Base-by-base conservation (phyloP, 1,284 basidiomycete genomes). In the Apiotrichum domesticum region DNA sequence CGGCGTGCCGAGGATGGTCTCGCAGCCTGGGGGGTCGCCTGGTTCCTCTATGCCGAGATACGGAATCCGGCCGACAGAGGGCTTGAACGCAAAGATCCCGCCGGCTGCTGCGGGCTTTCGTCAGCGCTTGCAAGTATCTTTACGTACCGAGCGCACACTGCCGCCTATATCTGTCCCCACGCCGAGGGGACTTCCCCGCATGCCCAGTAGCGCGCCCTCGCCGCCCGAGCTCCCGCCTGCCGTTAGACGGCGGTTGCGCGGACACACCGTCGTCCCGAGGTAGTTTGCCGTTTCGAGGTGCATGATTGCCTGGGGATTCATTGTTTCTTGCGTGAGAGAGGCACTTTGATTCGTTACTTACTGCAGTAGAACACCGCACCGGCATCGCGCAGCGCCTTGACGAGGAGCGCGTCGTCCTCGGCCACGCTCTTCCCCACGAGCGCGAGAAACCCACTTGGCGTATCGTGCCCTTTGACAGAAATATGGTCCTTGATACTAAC, bases 401-500 rank as follows among this genome's bases (percentile, higher is more conserved):
- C 59, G 6, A 64, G 40, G 14, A 50, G 29, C 7, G 55, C 55
- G 43, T 62, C 61, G 35, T 59, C 57, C 32, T 44, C 29, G 0
- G 57, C 52, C 6, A 59, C 39, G 50, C 52, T 51, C 35, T 61
- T 61, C 51, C 59, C 66, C 2, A 57, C 59, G n/a, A 51, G 37
- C 3, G 49, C 37, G 29, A 66, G 58, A 47, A 66, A 63, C 10
- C 63, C 68, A 5, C 55, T 51, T 1, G 65, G 55, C 35, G 62
- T 54, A 35, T 60, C 66, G 10, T 80, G 72, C 0, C 76, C 72
- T 1, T 76, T 68, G 53, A 77, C 64, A 47, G 67, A 59, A 44
- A 78, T 71, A 48, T 77, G 72, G 54, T 78, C 59, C 75, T 84
- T 85, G 57, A 87, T 64, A 10, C 81, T 84, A 52, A 86, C 74